phyloP scores from a whole-genome alignment of 2,329 filamentous ascomycete species.

The Diplocarpon mali region DNA sequence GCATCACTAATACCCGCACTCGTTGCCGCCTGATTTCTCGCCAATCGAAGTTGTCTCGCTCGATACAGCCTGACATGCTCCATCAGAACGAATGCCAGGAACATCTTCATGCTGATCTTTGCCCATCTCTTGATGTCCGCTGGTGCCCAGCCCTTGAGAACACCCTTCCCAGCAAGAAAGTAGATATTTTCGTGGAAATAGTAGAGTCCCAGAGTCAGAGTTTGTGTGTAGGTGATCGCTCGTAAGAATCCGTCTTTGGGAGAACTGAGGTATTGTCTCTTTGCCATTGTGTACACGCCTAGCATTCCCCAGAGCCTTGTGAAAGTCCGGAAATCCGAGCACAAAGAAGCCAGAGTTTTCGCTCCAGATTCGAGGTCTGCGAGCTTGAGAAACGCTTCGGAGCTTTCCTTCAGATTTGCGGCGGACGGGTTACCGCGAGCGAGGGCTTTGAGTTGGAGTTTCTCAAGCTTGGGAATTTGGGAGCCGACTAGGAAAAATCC shows the following conservation, averaged over 20 bases:
- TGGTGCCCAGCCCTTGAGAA: slow-evolving; percentile 4
- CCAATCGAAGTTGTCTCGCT: slow-evolving; percentile 3
- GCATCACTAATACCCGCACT: background rate
- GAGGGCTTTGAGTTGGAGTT: slow-evolving; percentile 3
- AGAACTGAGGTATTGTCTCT: slow-evolving; percentile 6
- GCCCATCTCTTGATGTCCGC: slow-evolving; percentile 6
- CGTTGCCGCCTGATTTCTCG: background rate
- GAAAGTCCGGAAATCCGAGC: slow-evolving; percentile 7
- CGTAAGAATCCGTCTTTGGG: slow-evolving; percentile 1
- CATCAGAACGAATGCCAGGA: slow-evolving; percentile 4
- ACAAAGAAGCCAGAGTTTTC: slow-evolving; percentile 6
- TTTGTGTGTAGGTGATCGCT: slow-evolving; percentile 1
- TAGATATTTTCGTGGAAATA: slow-evolving; percentile 9
- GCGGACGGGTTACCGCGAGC: background rate
- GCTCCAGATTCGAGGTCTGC: slow-evolving; percentile 2
- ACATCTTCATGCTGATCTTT: slow-evolving; percentile 8
- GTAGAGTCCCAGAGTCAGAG: slow-evolving; percentile 2
- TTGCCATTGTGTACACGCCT: slow-evolving; percentile 6
- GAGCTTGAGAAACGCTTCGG: slow-evolving; percentile 2
- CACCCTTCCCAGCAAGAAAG: slow-evolving; percentile 8
- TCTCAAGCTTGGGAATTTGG: slow-evolving; percentile 4
- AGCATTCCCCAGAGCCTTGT: slow-evolving; percentile 7
- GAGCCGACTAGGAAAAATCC: slow-evolving; percentile 6
- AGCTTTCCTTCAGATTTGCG: background rate
- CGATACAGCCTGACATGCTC: slow-evolving; percentile 5